A percentile compares a stretch with the other conserved stretches of the same genome.
Evolutionary conservation across 2,329 filamentous ascomycete species (phyloP).

Genomic region (Akanthomyces uredinophilus): DNA sequence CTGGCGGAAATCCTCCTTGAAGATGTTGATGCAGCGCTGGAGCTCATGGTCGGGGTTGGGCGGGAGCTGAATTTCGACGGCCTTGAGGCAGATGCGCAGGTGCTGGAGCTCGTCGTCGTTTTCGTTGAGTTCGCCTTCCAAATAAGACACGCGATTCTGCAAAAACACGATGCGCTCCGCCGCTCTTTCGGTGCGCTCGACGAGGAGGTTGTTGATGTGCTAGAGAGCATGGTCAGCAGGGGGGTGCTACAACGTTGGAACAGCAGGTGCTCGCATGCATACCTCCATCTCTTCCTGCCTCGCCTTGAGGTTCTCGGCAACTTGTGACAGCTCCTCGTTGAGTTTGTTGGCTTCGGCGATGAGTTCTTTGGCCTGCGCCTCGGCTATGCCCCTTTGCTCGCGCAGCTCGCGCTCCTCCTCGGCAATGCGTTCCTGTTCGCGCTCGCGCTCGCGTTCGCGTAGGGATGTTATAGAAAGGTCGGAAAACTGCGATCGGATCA

Average conservation of each 20-base stretch:
- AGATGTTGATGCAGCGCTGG: conserved; percentile 52
- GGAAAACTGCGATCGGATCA: conserved; percentile 35
- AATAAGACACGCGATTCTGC: conserved; percentile 51
- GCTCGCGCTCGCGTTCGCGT: conserved; percentile 13
- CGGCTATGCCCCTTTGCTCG: conserved; percentile 27
- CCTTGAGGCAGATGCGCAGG: conserved; percentile 57
- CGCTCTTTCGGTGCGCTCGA: conserved; percentile 52
- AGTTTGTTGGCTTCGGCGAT: conserved; percentile 37
- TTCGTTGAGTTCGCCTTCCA: conserved; percentile 53
- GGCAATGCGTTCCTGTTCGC: conserved; percentile 20
- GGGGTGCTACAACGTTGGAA: conserved; percentile 5
- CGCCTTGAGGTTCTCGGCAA: conserved; percentile 46
- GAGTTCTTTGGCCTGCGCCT: conserved; percentile 32
- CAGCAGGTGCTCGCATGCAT: conserved; percentile 30
- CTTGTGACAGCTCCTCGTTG: conserved; percentile 43
- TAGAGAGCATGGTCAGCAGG: conserved; percentile 30
- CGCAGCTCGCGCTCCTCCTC: conserved; percentile 23
- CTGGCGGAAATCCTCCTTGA: conserved; percentile 53
- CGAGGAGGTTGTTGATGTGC: conserved; percentile 58
- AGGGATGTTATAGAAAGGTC: conserved; percentile 34
- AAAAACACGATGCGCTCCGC: conserved; percentile 55
- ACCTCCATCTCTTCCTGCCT: conserved; percentile 54
- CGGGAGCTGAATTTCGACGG: conserved; percentile 55
- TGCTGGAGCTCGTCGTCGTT: conserved; percentile 57
- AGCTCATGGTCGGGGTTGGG: conserved; percentile 51